Conservation (phyloP, 768 basidiomycete species). For the Gelatoporia subvermispora region DNA sequence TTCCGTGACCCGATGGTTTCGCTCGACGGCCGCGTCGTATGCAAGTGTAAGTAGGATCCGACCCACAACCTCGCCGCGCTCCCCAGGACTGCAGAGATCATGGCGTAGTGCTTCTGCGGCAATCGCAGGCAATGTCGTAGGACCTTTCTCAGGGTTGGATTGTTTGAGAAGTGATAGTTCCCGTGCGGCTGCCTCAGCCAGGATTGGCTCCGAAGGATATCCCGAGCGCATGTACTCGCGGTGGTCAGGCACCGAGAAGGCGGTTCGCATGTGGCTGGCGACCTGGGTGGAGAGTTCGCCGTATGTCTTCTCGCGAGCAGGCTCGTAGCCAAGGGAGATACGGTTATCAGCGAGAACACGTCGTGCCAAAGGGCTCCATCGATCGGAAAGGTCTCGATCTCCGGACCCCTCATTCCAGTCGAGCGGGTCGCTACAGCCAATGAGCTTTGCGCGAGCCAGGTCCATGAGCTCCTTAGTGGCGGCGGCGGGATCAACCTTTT, state of each 20-base stretch:
- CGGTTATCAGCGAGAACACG: background rate
- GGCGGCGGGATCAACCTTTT: no score
- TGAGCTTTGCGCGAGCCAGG: constrained; percentile 6
- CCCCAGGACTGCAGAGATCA: constrained; percentile 1
- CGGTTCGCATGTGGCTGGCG: constrained; percentile 23
- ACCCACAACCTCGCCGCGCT: constrained; percentile 21
- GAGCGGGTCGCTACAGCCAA: constrained; percentile 5
- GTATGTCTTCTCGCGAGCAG: background rate
- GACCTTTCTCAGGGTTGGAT: no score
- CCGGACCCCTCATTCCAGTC: background rate
- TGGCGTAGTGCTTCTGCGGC: background rate
- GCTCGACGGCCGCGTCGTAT: constrained; percentile 14
- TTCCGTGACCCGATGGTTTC: background rate
- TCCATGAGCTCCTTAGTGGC: background rate
- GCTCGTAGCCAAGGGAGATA: background rate
- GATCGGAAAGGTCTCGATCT: no score
- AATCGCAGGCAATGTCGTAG: no score
- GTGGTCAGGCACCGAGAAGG: constrained; percentile 22
- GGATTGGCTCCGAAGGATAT: constrained; percentile 30
- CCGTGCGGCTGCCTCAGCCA: constrained; percentile 27
- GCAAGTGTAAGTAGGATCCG: constrained; percentile 21
- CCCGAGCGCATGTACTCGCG: constrained; percentile 22
- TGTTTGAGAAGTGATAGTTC: background rate
- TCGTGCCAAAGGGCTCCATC: no score
- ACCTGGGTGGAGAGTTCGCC: constrained; percentile 14